Base-by-base conservation (phyloP, 2,329 filamentous ascomycete genomes). In the Raffaelea arxii region DNA sequence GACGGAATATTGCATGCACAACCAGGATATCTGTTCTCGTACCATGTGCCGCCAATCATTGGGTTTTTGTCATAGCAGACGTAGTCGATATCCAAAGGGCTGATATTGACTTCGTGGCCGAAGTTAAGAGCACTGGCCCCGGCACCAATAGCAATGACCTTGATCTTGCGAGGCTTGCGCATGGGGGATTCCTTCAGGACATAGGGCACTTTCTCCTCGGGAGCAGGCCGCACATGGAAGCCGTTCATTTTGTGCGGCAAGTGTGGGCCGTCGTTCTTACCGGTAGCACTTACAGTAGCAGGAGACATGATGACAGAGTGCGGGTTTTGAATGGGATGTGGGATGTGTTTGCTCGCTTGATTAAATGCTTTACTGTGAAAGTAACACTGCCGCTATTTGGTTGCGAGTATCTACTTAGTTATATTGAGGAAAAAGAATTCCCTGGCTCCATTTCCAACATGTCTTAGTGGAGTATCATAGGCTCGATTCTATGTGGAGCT, bases 41-140 rank as follows among this genome's bases (percentile, higher is more conserved):
- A 71, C 72, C 72, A 76, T 2, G 72, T 75, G 5, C 72, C 72
- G 4, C 63, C 62, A 1, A 74, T 57, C 35, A 66, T 64, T 1
- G 58, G 43, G 48, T 73, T 73, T 56, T 72, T 72, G 52, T 75
- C 71, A 49, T 70, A 74, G 25, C 61, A 59, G 7, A 56, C 60
- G 37, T 61, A 56, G 11, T 54, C 52, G 9, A 56, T 51, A 21
- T 61, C 38, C 24, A 44, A 37, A 12, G 37, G 30, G 43, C 30
- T 44, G 14, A 45, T 43, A 25, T 43, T 43, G 41, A 43, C 41
- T 25, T 48, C 39, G 46, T 45, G 39, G 2, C 27, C 43, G 16
- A 48, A 48, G 42, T 21, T 23, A 3, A 48, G 42, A 5, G 43
- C 42, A 16, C 37, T 42, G 7, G 46, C 46, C 6, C 46, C 46